Percentiles rank a stretch among this genome's conserved stretches.
phyloP scores from a whole-genome alignment of 2,329 filamentous ascomycete genomes.

The Fonsecaea multimorphosa region DNA sequence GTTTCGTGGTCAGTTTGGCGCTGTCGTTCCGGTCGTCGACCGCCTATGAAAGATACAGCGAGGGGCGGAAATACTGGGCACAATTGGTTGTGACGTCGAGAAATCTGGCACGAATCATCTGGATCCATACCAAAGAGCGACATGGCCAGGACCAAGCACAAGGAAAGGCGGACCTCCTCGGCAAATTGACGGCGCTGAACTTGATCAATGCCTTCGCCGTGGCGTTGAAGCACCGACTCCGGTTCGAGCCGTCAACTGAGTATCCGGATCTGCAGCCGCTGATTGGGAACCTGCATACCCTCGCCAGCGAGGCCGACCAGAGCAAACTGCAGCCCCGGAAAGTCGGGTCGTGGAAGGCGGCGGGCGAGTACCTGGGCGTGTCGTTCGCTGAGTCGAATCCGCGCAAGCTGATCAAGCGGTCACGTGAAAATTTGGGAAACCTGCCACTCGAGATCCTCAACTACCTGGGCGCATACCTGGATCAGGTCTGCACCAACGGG shows the following conservation, averaged over 20 bases:
- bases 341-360: slow-evolving; percentile 65
- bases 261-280: slow-evolving; percentile 76
- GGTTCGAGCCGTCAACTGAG: slow-evolving; percentile 79
- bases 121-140: slow-evolving; percentile 75
- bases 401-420: slow-evolving; percentile 75
- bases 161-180: slow-evolving; percentile 70
- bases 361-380: slow-evolving; percentile 76
- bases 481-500: slow-evolving; percentile 59
- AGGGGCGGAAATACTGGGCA: slow-evolving; percentile 69
- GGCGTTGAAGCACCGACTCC: slow-evolving; percentile 79
- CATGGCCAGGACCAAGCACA: slow-evolving; percentile 52
- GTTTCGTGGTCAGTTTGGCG: slow-evolving; percentile 81
- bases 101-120: slow-evolving; percentile 73
- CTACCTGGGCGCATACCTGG: slow-evolving; percentile 71
- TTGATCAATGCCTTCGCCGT: slow-evolving; percentile 78
- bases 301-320: slow-evolving; percentile 66
- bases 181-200: slow-evolving; percentile 76
- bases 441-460: slow-evolving; percentile 81
- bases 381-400: slow-evolving; percentile 80
- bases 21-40: slow-evolving; percentile 78
- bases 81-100: slow-evolving; percentile 62
- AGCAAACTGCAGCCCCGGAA: slow-evolving; percentile 45
- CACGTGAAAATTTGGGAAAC: slow-evolving; percentile 76
- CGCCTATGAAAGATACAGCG: slow-evolving; percentile 73
- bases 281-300: slow-evolving; percentile 75